These are phyloP conservation scores for Garcia nutans DNA, from an alignment of 345 rosid species.

Conservation along the genomic window DNA sequence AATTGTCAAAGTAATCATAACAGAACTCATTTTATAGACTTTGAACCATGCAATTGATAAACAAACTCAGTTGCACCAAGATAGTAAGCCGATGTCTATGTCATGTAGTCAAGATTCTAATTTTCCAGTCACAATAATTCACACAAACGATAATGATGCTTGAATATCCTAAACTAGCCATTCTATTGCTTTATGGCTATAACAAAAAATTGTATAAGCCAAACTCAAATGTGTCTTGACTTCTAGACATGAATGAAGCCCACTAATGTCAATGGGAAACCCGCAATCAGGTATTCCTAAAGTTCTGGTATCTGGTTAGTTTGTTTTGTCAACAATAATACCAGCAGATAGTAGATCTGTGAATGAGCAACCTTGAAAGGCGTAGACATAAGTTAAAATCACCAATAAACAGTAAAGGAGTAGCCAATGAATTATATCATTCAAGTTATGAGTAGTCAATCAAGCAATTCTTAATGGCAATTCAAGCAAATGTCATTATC, in stretches of 20 bases:
- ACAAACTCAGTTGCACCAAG: neutral
- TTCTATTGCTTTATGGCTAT: neutral
- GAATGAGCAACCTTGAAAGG: neutral
- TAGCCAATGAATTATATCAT: neutral
- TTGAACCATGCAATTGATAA: neutral
- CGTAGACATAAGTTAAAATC: neutral
- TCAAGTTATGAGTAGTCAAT: neutral
- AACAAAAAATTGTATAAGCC: neutral
- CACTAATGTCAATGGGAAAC: neutral
- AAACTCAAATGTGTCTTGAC: neutral
- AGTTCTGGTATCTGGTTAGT: neutral
- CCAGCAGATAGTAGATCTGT: neutral
- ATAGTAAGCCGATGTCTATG: neutral
- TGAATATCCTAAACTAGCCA: neutral
- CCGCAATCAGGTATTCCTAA: neutral
- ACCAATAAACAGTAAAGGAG: neutral
- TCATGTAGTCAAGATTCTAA: neutral
- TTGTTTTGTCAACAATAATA: neutral
- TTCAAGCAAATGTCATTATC: neutral
- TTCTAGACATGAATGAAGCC: neutral
- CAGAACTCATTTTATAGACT: neutral
- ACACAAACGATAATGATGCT: neutral
- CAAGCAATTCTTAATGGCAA: neutral
- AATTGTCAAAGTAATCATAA: constrained; percentile 9
- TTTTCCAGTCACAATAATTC: neutral